Evolutionary conservation across 2,329 filamentous ascomycete genomes (phyloP).

Genomic region (Hypomyces rosellus): DNA sequence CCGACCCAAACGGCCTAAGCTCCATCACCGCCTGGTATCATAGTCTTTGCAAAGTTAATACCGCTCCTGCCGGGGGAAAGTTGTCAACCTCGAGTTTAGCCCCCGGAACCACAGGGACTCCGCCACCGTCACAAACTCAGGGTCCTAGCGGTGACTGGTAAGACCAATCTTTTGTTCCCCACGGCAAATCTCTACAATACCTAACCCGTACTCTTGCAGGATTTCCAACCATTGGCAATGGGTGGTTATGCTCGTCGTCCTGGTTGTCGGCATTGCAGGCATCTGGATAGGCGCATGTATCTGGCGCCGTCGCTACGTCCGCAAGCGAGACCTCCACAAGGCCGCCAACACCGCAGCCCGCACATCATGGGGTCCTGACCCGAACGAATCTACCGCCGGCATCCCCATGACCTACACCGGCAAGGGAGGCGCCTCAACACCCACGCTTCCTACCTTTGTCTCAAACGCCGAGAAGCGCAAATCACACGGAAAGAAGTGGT

Average conservation of each 20-base stretch:
- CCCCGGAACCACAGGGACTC: slow-evolving; percentile 5
- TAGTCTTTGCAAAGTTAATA: slow-evolving; percentile 50
- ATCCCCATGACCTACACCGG: slow-evolving; percentile 17
- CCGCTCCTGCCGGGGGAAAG: slow-evolving; percentile 5
- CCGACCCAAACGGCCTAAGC: slow-evolving; percentile 37
- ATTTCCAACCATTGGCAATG: slow-evolving; percentile 66
- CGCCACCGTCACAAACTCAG: slow-evolving; percentile 7
- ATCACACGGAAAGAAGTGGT: slow-evolving; percentile 4
- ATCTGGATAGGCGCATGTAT: slow-evolving; percentile 64
- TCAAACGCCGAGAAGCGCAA: slow-evolving; percentile 9
- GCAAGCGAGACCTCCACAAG: slow-evolving; percentile 56
- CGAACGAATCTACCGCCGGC: slow-evolving; percentile 16
- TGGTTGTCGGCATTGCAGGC: slow-evolving; percentile 60
- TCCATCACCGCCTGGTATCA: slow-evolving; percentile 66
- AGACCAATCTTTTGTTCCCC: slow-evolving; percentile 14
- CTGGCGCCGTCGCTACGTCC: slow-evolving; percentile 67
- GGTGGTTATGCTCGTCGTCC: slow-evolving; percentile 73
- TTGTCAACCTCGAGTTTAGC: slow-evolving; percentile 12
- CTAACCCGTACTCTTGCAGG: slow-evolving; percentile 37
- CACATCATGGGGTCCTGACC: slow-evolving; percentile 25
- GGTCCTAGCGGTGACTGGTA: slow-evolving; percentile 42
- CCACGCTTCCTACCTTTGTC: slow-evolving; percentile 5
- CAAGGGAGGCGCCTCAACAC: slow-evolving; percentile 3
- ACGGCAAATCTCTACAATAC: neutral
- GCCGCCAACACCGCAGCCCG: slow-evolving; percentile 33